These are phyloP conservation scores for Ramaria rubella DNA, from an alignment of 768 basidiomycete genomes.

Conservation along the genomic window DNA sequence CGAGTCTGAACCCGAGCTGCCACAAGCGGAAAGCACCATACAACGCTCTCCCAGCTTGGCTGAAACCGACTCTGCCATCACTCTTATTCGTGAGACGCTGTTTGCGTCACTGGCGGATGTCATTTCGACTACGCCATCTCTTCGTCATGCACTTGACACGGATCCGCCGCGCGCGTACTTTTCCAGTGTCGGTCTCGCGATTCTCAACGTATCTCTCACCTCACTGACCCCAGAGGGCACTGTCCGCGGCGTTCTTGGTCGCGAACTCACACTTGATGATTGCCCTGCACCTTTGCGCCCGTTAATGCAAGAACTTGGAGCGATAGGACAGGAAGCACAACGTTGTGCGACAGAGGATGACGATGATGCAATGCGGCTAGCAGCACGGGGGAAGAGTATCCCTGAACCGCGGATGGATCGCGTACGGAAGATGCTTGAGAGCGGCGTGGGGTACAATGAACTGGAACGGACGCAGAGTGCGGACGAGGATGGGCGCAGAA, in stretches of 20 bases:
- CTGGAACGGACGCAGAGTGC: slow-evolving; percentile 21
- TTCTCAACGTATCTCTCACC: slow-evolving; percentile 54
- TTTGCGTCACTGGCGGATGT: slow-evolving; percentile 75
- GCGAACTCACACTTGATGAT: slow-evolving; percentile 46
- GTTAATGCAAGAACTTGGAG: slow-evolving; percentile 60
- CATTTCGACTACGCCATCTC: slow-evolving; percentile 46
- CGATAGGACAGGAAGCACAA: slow-evolving; percentile 45
- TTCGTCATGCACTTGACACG: slow-evolving; percentile 47
- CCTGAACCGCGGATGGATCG: slow-evolving; percentile 49
- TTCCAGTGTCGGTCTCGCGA: slow-evolving; percentile 64
- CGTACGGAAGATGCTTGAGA: slow-evolving; percentile 49
- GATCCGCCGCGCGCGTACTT: slow-evolving; percentile 78
- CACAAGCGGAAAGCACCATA: background rate
- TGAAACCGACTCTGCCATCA: slow-evolving; percentile 51
- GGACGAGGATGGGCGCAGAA: slow-evolving; percentile 35
- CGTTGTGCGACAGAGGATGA: slow-evolving; percentile 52
- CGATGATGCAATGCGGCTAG: slow-evolving; percentile 38
- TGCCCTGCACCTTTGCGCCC: slow-evolving; percentile 60
- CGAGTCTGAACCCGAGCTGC: background rate
- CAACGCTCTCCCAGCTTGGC: slow-evolving; percentile 14
- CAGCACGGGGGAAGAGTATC: slow-evolving; percentile 30
- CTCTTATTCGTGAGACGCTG: slow-evolving; percentile 79
- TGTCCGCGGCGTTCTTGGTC: slow-evolving; percentile 48
- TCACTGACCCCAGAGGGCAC: slow-evolving; percentile 42
- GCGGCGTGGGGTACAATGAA: slow-evolving; percentile 44